These are phyloP conservation scores for Nicotiana noctiflora DNA, from an alignment of 257 asterid species.

Conservation along the genomic window DNA sequence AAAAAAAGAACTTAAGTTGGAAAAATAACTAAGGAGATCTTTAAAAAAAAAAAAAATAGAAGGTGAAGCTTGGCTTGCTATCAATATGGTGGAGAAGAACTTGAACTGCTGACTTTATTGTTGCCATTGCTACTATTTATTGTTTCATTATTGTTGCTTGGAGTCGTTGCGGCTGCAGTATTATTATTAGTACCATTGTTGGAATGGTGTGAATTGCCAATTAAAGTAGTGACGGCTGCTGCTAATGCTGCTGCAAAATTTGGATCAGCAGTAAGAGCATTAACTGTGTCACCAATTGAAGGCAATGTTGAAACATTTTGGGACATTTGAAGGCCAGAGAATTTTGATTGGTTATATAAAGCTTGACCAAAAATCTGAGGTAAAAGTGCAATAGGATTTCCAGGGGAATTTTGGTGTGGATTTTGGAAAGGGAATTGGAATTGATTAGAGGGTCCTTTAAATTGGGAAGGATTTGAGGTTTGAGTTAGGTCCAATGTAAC, in stretches of 20 bases:
- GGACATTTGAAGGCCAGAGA: constrained; percentile 73
- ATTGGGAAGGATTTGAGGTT: constrained; percentile 26
- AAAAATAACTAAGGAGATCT: neutral
- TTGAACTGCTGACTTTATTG: constrained; percentile 29
- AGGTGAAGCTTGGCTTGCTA: neutral
- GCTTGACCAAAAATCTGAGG: constrained; percentile 76
- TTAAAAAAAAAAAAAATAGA: neutral
- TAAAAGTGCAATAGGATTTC: constrained; percentile 38
- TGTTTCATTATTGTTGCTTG: constrained; percentile 21
- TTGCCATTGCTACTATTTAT: constrained; percentile 35
- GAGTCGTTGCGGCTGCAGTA: neutral
- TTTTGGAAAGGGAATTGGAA: constrained; percentile 52
- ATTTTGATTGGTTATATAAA: constrained; percentile 66
- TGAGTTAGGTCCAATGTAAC: constrained; percentile 91
- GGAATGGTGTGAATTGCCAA: constrained; percentile 39
- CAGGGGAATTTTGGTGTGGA: constrained; percentile 21
- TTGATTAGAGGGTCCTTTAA: constrained; percentile 38
- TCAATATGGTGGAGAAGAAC: constrained; percentile 30
- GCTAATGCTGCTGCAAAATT: constrained; percentile 73
- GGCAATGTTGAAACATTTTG: constrained; percentile 24
- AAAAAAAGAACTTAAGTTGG: too few species aligned
- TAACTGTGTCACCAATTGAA: constrained; percentile 48
- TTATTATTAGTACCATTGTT: constrained; percentile 20
- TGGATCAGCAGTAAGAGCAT: constrained; percentile 64
- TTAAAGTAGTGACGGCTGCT: constrained; percentile 58